Conservation (phyloP, 192 early-diverging fungal genomes). For the Bifiguratus adelaidae region DNA sequence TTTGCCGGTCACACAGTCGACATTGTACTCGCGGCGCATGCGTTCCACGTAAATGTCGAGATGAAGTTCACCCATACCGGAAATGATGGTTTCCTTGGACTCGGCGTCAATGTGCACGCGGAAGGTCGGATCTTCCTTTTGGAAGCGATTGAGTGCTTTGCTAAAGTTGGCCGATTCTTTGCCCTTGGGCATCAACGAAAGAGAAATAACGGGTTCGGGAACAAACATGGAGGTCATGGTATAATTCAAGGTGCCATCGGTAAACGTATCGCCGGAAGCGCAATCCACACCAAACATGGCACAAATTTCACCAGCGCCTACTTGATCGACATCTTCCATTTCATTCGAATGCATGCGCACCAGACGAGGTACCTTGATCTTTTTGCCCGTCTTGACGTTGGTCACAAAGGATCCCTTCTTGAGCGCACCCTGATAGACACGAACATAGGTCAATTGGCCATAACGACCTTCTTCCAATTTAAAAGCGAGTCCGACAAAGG, state of each 20-base stretch:
- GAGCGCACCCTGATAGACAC: slow-evolving; percentile 91
- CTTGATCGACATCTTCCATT: slow-evolving; percentile 92
- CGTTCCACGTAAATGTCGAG: slow-evolving; percentile 94
- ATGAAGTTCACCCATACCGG: slow-evolving; percentile 84
- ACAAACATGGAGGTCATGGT: slow-evolving; percentile 97
- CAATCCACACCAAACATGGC: slow-evolving; percentile 98
- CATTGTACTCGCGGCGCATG: slow-evolving; percentile 95
- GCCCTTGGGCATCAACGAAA: slow-evolving; percentile 83
- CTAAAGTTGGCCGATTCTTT: slow-evolving; percentile 71
- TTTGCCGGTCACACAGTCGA: slow-evolving; percentile 93
- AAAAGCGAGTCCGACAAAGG: slow-evolving; percentile 80
- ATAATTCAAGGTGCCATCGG: slow-evolving; percentile 70
- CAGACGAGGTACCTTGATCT: slow-evolving; percentile 90
- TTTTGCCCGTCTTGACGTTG: slow-evolving; percentile 85
- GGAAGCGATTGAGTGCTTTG: slow-evolving; percentile 68
- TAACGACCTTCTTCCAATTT: slow-evolving; percentile 91
- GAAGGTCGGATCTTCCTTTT: slow-evolving; percentile 79
- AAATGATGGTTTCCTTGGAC: slow-evolving; percentile 82
- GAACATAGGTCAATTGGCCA: slow-evolving; percentile 94
- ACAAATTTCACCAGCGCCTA: slow-evolving; percentile 94
- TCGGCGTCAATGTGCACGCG: slow-evolving; percentile 70
- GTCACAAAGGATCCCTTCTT: slow-evolving; percentile 79
- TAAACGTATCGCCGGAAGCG: slow-evolving; percentile 95
- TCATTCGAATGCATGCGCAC: slow-evolving; percentile 98
- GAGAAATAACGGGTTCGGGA: slow-evolving; percentile 92